A percentile compares a stretch with the other conserved stretches of the same genome.
phyloP scores from a whole-genome alignment of 345 rosid species.

The Eutrema heterophyllum region DNA sequence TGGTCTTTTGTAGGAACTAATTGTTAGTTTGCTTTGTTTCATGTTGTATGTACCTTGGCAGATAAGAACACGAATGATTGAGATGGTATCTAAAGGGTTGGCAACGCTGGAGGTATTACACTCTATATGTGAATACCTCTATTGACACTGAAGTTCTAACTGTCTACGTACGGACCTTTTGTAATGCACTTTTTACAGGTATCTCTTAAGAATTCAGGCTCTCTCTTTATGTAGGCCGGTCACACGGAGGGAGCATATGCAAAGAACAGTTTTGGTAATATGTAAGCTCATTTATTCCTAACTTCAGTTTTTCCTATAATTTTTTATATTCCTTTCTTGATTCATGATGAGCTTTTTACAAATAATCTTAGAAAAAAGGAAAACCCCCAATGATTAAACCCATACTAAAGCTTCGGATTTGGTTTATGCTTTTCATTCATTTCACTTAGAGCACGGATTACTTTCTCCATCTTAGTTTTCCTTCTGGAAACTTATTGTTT shows the following conservation, averaged over 20 bases:
- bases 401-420: background rate
- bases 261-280: slow-evolving; percentile 94
- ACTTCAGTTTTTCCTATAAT: background rate
- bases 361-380: background rate
- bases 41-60: slow-evolving; percentile 25
- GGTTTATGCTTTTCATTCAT: background rate
- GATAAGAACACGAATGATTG: slow-evolving; percentile 85
- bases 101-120: slow-evolving; percentile 77
- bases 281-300: slow-evolving; percentile 44
- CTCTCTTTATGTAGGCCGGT: slow-evolving; percentile 98
- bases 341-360: background rate
- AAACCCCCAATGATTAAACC: background rate
- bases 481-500: background rate
- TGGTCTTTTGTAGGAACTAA: background rate
- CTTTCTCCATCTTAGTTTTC: background rate
- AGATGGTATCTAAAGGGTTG: slow-evolving; percentile 81
- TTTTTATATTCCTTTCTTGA: background rate
- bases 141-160: background rate
- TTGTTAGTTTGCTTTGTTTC: background rate
- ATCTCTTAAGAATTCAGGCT: slow-evolving; percentile 92
- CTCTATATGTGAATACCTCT: background rate
- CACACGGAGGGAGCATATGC: slow-evolving; percentile 94
- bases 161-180: background rate
- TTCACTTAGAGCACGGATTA: background rate
- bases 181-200: slow-evolving; percentile 49